These are phyloP conservation scores for Colletotrichum filicis DNA, from an alignment of 2,329 filamentous ascomycete genomes.

Conservation along the genomic window DNA sequence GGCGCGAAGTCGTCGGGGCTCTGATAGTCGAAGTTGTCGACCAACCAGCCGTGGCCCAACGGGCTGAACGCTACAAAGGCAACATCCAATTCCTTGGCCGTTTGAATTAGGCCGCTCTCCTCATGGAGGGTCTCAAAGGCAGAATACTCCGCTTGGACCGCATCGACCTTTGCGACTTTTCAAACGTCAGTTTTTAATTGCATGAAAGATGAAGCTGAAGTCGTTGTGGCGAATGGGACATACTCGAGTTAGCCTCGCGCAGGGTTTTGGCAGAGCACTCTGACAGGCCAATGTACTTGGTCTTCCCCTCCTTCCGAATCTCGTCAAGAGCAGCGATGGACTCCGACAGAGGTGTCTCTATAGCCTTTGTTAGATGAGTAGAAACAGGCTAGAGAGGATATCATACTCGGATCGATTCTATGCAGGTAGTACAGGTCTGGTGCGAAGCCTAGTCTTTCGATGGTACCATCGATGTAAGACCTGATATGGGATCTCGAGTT, in stretches of 20 bases:
- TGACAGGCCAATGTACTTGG: slow-evolving; percentile 59
- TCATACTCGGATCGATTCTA: slow-evolving; percentile 55
- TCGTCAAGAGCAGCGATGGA: slow-evolving; percentile 58
- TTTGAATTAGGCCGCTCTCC: slow-evolving; percentile 49
- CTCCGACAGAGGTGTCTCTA: slow-evolving; percentile 55
- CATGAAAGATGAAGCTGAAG: not conserved
- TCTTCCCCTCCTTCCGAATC: slow-evolving; percentile 57
- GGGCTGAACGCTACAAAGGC: slow-evolving; percentile 59
- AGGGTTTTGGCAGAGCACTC: slow-evolving; percentile 57
- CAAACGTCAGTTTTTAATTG: not conserved
- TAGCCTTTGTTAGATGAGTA: not conserved
- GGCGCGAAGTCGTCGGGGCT: slow-evolving; percentile 57
- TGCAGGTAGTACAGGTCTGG: slow-evolving; percentile 58
- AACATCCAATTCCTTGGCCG: slow-evolving; percentile 51
- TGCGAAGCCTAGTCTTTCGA: slow-evolving; percentile 57
- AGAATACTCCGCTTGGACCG: slow-evolving; percentile 57
- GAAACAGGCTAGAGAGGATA: not conserved
- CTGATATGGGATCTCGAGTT: slow-evolving; percentile 59
- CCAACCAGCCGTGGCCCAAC: slow-evolving; percentile 58
- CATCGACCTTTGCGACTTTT: slow-evolving; percentile 57
- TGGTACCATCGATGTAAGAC: slow-evolving; percentile 59
- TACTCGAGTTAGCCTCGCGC: slow-evolving; percentile 56
- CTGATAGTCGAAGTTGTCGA: slow-evolving; percentile 54
- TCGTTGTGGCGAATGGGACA: not conserved
- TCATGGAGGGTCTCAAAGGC: slow-evolving; percentile 39